These are phyloP conservation scores for Scedosporium aurantiacum DNA, from an alignment of 2,329 filamentous ascomycete species.

Conservation along the genomic window DNA sequence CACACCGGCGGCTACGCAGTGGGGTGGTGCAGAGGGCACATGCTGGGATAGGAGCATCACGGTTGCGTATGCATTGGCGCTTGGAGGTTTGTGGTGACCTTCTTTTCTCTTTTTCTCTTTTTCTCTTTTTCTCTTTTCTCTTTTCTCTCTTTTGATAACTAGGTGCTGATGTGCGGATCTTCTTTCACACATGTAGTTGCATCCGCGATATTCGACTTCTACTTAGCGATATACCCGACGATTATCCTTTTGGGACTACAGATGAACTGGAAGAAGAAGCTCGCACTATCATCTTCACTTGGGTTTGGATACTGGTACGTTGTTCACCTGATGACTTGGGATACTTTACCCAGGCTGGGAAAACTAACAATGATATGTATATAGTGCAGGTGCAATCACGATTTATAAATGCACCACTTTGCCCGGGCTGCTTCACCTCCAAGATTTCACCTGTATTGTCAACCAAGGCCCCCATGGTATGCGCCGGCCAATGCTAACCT, in stretches of 20 bases:
- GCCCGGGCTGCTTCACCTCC: slow-evolving; percentile 16
- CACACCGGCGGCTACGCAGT: slow-evolving; percentile 24
- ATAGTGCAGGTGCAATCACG: slow-evolving; percentile 16
- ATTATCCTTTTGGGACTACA: slow-evolving; percentile 24
- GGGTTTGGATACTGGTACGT: slow-evolving; percentile 27
- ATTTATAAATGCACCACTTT: slow-evolving; percentile 24
- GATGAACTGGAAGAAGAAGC: slow-evolving; percentile 27
- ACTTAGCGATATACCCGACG: slow-evolving; percentile 30
- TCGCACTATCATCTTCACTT: slow-evolving; percentile 24
- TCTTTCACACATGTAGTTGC: slow-evolving; percentile 12
- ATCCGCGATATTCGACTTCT: slow-evolving; percentile 27
- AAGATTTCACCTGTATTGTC: slow-evolving; percentile 7
- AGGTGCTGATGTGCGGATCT: too few species aligned
- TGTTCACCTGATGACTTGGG: too few species aligned
- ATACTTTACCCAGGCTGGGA: not conserved
- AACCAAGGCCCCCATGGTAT: too few species aligned
- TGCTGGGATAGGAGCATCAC: slow-evolving; percentile 24
- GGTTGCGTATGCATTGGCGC: slow-evolving; percentile 27
- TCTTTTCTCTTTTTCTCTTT: not conserved
- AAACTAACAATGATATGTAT: not conserved
- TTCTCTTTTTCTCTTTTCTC: not conserved
- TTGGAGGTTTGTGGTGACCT: slow-evolving; percentile 21
- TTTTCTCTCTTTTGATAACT: not conserved
- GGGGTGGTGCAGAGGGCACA: slow-evolving; percentile 21
- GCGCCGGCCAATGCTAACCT: not conserved